phyloP scores from a whole-genome alignment of 768 basidiomycete genomes.

The Pleurotus tuoliensis region DNA sequence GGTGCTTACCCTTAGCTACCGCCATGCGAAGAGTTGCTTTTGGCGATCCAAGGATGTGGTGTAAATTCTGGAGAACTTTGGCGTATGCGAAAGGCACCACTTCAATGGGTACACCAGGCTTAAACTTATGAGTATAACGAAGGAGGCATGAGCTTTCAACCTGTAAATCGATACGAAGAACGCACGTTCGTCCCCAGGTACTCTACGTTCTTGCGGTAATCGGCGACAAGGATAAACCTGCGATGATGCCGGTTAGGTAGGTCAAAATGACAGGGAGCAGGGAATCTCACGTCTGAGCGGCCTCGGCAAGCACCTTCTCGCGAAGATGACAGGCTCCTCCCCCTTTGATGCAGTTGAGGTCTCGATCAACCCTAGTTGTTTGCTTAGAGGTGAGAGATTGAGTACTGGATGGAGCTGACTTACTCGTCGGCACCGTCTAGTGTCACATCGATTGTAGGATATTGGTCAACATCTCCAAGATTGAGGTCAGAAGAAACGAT shows the following conservation, averaged over 20 bases:
- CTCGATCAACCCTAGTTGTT: slow-evolving; percentile 66
- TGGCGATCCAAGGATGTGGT: slow-evolving; percentile 55
- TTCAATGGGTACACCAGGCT: slow-evolving; percentile 90
- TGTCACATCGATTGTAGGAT: slow-evolving; percentile 89
- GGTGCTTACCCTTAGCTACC: slow-evolving; percentile 55
- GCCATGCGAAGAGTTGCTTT: slow-evolving; percentile 89
- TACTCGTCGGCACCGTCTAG: slow-evolving; percentile 98
- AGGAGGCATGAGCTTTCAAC: neutral
- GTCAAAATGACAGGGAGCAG: neutral
- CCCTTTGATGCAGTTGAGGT: slow-evolving; percentile 93
- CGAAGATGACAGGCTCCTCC: slow-evolving; percentile 95
- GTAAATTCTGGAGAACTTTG: slow-evolving; percentile 74
- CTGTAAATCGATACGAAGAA: slow-evolving; percentile 12
- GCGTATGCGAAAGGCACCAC: slow-evolving; percentile 96
- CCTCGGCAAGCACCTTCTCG: slow-evolving; percentile 97
- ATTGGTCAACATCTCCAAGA: slow-evolving; percentile 88
- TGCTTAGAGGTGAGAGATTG: neutral
- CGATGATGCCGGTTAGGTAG: neutral
- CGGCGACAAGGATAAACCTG: slow-evolving; percentile 89
- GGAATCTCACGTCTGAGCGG: slow-evolving; percentile 70
- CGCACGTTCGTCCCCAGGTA: slow-evolving; percentile 79
- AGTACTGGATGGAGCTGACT: slow-evolving; percentile 20
- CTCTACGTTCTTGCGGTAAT: slow-evolving; percentile 90
- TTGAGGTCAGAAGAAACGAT: slow-evolving; percentile 76
- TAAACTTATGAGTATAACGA: slow-evolving; percentile 47